These are phyloP conservation scores for Naganishia sp. DNA, from an alignment of 1,284 basidiomycete species.

Conservation along the genomic window DNA sequence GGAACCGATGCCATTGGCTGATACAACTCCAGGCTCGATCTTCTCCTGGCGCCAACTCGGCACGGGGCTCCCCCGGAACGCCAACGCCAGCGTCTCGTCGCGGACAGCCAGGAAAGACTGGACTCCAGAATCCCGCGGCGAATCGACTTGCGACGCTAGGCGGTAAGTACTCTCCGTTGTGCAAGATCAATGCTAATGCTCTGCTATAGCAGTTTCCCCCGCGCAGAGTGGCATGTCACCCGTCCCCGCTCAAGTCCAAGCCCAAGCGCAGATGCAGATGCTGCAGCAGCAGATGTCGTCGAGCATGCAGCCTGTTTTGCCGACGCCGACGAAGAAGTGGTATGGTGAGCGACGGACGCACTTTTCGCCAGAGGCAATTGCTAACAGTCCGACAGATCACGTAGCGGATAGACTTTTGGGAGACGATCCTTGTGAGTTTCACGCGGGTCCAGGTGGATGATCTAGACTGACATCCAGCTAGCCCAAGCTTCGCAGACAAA, in stretches of 20 bases:
- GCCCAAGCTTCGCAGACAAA: conserved; percentile 58
- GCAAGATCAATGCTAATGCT: not conserved
- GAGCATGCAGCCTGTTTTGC: conserved; percentile 49
- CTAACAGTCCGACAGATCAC: conserved; percentile 59
- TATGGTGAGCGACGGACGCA: conserved; percentile 52
- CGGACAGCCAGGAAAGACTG: not conserved
- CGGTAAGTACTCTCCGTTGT: not conserved
- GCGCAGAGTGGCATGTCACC: conserved; percentile 24
- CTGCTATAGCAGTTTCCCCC: conserved; percentile 1
- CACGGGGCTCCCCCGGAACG: conserved; percentile 20
- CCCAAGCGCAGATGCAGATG: conserved; percentile 40
- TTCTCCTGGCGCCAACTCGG: conserved; percentile 12
- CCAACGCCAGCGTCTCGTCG: conserved; percentile 27
- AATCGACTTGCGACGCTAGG: conserved; percentile 34
- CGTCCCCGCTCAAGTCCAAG: conserved; percentile 41
- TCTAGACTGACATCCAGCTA: conserved; percentile 37
- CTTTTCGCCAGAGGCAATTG: not conserved
- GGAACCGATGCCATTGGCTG: not conserved
- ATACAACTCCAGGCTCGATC: conserved; percentile 3
- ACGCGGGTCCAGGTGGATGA: conserved; percentile 41
- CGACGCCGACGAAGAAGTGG: conserved; percentile 75
- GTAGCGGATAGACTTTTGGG: conserved; percentile 82
- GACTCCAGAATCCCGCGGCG: not conserved
- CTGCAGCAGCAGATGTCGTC: conserved; percentile 43
- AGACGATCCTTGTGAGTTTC: conserved; percentile 66